Conservation (phyloP, 176 grass and related monocot genomes). For the Eremochloa ophiuroides region DNA sequence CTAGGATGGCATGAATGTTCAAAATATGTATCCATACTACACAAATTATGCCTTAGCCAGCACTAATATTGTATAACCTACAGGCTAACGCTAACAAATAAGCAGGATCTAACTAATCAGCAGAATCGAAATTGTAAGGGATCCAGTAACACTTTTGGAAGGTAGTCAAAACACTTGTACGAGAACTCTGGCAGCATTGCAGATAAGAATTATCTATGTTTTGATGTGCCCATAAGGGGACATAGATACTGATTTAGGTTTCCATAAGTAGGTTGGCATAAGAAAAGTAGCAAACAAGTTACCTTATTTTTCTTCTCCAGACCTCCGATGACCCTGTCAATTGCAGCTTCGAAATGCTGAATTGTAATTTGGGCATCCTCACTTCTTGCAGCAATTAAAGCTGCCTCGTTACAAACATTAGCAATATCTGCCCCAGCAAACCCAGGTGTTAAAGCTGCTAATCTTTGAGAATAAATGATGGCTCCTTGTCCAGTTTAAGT, state of each 20-base stretch:
- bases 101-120: neutral
- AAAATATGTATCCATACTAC: neutral
- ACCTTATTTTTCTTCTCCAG: slow-evolving; percentile 99
- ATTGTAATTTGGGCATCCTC: slow-evolving; percentile 63
- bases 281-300: slow-evolving; percentile 5
- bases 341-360: slow-evolving; percentile 83
- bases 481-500: slow-evolving; percentile 76
- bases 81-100: neutral
- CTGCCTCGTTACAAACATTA: slow-evolving; percentile 93
- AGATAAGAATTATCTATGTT: neutral
- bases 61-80: neutral
- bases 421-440: slow-evolving; percentile 97
- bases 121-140: neutral
- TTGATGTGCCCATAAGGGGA: neutral
- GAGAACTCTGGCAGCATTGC: neutral
- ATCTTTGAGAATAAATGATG: slow-evolving; percentile 89
- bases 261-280: neutral
- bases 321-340: slow-evolving; percentile 89
- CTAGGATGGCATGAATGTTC: neutral
- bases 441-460: slow-evolving; percentile 88
- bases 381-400: slow-evolving; percentile 74
- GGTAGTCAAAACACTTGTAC: neutral
- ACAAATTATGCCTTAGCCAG: neutral
- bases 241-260: neutral
- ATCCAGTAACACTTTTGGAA: neutral